Base-by-base conservation (phyloP, 1,284 basidiomycete species). In the Flammula alnicola region DNA sequence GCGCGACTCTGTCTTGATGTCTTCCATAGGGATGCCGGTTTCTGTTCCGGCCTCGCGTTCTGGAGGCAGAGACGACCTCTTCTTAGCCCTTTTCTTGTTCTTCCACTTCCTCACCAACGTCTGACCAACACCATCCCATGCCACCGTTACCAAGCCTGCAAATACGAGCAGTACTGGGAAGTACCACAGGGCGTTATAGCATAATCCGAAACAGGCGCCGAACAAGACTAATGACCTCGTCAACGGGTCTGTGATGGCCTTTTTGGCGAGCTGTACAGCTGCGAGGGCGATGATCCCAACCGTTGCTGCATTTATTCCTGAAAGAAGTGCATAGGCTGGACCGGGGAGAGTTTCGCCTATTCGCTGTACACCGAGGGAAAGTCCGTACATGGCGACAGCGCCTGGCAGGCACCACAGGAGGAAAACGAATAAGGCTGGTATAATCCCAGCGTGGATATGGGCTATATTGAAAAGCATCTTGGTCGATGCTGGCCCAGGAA, bases 241-340 rank as follows among this genome's bases (percentile, higher is more conserved):
- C 11, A 79, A 36, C 0, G 62, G 56, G 50, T 83, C 80, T 0
- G 78, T 81, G 16, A 78, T 74, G 11, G 76, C 72, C 16, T 74
- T 75, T 7, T 66, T 62, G 2, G 73, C 65, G 11, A 84, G 73
- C 59, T 81, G 77, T 8, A 76, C 71, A 0, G 78, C 81, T 3
- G 82, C 78, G 10, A 83, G 68, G 0, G 77, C 77, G 47, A 84
- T 80, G 17, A 84, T 63, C 0, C 81, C 81, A 2, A 84, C 81
- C 0, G 79, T 78, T 0, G 81, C 72, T 0, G 80, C 76, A 57
- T 85, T 84, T 16, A 85, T 57, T 0, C 83, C 82, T 0, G 79
- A 79, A 12, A 85, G 65, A 6, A 83, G 66, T 1, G 74, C 78
- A 33, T 80, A 76, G 9, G 77, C 79, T 31, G 76, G 72, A 1